Percentiles rank a stretch among this genome's conserved stretches.
phyloP scores from a whole-genome alignment of 768 basidiomycete genomes.

The Russula ochroleuca region DNA sequence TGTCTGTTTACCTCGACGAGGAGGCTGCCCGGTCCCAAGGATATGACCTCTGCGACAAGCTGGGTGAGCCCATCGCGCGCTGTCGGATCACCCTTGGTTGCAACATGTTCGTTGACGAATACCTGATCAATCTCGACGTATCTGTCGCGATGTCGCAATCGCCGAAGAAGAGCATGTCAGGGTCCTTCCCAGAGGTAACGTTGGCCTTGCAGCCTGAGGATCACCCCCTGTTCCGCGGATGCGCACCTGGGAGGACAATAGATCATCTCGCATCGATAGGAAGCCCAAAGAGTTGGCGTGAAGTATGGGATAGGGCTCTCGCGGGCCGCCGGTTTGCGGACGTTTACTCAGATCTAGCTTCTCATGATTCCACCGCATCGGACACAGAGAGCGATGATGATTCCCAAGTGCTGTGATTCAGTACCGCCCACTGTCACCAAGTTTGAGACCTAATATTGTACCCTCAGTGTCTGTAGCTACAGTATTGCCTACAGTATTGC shows the following conservation, averaged over 20 bases:
- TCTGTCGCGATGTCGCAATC: slow-evolving; percentile 1
- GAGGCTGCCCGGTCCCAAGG: slow-evolving; percentile 12
- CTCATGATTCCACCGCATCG: neutral
- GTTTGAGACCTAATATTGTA: too few relatives aligned
- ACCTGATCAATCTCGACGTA: slow-evolving; percentile 24
- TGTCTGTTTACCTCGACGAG: slow-evolving; percentile 25
- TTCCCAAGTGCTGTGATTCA: too few relatives aligned
- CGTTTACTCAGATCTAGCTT: neutral
- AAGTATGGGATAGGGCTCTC: slow-evolving; percentile 21
- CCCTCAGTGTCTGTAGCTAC: too few relatives aligned
- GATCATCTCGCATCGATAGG: neutral
- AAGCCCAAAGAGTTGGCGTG: slow-evolving; percentile 8
- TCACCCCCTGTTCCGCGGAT: slow-evolving; percentile 25
- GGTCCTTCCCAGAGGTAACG: neutral
- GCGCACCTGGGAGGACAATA: neutral
- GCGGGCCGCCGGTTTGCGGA: slow-evolving; percentile 4
- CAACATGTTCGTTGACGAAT: slow-evolving; percentile 21
- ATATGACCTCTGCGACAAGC: slow-evolving; percentile 21
- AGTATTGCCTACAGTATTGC: too few relatives aligned
- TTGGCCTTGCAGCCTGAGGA: slow-evolving; percentile 17
- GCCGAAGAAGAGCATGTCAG: slow-evolving; percentile 10
- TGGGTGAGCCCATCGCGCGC: slow-evolving; percentile 20
- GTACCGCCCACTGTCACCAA: too few relatives aligned
- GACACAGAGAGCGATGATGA: neutral
- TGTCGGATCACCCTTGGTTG: slow-evolving; percentile 25